Conservation (phyloP, 2,329 filamentous ascomycete species). For the Nothopassalora personata region DNA sequence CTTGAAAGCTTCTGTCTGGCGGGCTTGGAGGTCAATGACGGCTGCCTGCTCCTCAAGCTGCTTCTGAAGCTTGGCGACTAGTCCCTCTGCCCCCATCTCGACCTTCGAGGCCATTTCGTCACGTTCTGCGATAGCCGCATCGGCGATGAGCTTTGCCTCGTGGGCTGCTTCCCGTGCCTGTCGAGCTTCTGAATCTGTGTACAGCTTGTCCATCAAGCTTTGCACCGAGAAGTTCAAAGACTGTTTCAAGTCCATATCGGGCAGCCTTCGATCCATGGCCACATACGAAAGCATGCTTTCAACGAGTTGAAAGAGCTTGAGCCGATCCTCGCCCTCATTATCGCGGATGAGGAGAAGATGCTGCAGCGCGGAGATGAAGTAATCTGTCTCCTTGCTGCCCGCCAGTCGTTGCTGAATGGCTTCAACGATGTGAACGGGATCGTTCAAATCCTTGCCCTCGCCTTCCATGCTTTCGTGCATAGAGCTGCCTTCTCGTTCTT, state of each 20-base stretch:
- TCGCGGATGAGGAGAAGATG: conserved; percentile 89
- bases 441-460: conserved; percentile 84
- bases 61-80: conserved; percentile 87
- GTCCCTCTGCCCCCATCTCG: conserved; percentile 84
- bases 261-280: conserved; percentile 91
- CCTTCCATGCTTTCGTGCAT: conserved; percentile 82
- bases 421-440: conserved; percentile 88
- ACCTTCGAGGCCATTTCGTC: conserved; percentile 89
- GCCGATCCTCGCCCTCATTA: conserved; percentile 82
- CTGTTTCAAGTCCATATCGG: conserved; percentile 96
- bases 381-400: conserved; percentile 83
- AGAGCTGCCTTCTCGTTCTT: conserved; percentile 84
- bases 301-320: conserved; percentile 95
- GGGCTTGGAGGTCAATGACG: conserved; percentile 80
- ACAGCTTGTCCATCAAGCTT: conserved; percentile 86
- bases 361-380: conserved; percentile 92
- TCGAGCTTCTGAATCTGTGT: conserved; percentile 91
- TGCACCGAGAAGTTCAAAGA: conserved; percentile 97
- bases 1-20: conserved; percentile 83
- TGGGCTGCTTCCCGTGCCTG: conserved; percentile 87
- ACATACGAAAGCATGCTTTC: conserved; percentile 99
- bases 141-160: conserved; percentile 85
- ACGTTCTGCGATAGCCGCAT: conserved; percentile 90
- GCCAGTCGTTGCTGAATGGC: conserved; percentile 81
- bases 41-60: conserved; percentile 89